Evolutionary conservation across 306 rosid genomes (phyloP), one percentile per base, ranked within the genome.

Genomic region (Argentina anserina): DNA sequence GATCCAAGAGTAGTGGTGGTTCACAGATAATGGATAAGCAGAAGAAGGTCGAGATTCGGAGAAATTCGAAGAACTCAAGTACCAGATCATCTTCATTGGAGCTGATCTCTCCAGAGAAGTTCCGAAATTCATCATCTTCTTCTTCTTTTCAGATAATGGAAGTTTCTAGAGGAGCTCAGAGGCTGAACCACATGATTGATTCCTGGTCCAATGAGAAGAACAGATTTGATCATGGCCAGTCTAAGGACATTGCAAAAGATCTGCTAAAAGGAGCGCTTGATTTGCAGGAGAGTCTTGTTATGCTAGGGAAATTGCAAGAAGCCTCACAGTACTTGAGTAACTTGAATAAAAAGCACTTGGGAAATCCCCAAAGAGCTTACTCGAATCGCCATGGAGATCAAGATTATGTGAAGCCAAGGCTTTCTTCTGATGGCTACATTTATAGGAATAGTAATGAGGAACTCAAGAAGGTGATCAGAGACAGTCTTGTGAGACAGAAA

Each of bases 241-340:
- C 97, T 1, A 81, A 83, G 64, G 86, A 85, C 74, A 80, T 89
- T 21, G 96, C 96, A 11, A 81, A 79, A 46, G 96, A 88, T 79
- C 81, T 91, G 87, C 79, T 94, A 52, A 88, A 87, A 83, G 97
- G 91, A 3, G 91, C 97, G 46, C 92, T 92, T 84, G 90, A 90
- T 77, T 75, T 91, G 47, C 96, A 89, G 74, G 93, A 87, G 47
- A 91, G 97, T 17, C 81, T 94, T 23, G 78, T 73, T 25, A 71
- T 87, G 88, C 89, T 95, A 33, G 85, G 84, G 0, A 87, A 87
- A 79, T 85, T 90, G 77, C 97, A 95, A 70, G 99, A 84, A 75
- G 93, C 89, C 42, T 89, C 96, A 3, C 80, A 67, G 40, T 46
- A 73, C 23, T 77, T 76, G 90, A 68, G 84, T 58, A 77, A 36